Evolutionary conservation across 2,329 filamentous ascomycete species (phyloP).

Genomic region (Pleoardoris graminearum): DNA sequence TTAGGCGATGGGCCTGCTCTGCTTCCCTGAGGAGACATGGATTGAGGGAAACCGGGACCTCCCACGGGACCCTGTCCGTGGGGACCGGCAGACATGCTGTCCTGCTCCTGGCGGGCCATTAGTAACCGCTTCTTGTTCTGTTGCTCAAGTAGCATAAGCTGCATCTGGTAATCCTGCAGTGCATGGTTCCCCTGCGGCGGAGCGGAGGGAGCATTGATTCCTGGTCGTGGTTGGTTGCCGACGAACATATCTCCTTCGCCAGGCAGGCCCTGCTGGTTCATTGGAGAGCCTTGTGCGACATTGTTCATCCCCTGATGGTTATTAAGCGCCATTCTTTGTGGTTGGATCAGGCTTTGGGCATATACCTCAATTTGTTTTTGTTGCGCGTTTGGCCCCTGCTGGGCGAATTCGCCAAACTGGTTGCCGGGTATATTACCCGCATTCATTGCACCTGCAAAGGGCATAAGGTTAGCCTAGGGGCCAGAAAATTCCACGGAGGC

Average conservation of each 20-base stretch:
- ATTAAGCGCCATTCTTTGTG: constrained; percentile 79
- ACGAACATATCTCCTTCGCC: constrained; percentile 41
- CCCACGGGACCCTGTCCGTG: constrained; percentile 53
- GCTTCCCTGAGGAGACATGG: constrained; percentile 70
- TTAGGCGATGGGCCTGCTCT: constrained; percentile 75
- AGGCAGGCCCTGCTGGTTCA: constrained; percentile 65
- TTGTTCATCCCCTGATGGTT: constrained; percentile 73
- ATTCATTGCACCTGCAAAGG: constrained; percentile 73
- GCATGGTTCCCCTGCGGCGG: constrained; percentile 72
- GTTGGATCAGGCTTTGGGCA: constrained; percentile 79
- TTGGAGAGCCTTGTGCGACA: constrained; percentile 79
- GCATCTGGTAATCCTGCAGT: constrained; percentile 86
- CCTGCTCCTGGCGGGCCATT: constrained; percentile 81
- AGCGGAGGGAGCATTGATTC: constrained; percentile 64
- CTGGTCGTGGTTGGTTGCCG: constrained; percentile 37
- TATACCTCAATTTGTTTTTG: constrained; percentile 87
- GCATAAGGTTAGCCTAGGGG: constrained; percentile 59
- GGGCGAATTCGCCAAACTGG: constrained; percentile 70
- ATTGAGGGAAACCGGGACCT: constrained; percentile 62
- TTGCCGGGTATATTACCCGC: constrained; percentile 71
- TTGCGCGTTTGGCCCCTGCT: constrained; percentile 63
- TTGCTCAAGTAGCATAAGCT: constrained; percentile 82
- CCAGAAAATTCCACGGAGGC: constrained; percentile 57
- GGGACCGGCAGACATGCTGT: constrained; percentile 60
- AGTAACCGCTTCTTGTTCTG: constrained; percentile 85